phyloP scores from a whole-genome alignment of 495 filamentous ascomycete genomes.

The Penicillium parvum region DNA sequence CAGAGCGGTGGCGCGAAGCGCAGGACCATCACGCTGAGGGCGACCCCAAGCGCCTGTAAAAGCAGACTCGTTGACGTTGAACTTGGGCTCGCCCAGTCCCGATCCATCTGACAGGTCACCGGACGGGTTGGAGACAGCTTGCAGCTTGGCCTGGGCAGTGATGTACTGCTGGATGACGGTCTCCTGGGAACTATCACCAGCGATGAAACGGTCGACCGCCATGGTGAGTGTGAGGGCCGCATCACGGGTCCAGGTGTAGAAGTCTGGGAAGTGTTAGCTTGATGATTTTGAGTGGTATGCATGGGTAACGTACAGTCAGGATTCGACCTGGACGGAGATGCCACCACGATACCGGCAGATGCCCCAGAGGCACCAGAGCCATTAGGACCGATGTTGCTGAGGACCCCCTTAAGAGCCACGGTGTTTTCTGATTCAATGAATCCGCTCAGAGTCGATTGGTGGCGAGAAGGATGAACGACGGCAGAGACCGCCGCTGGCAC shows the following conservation, averaged over 20 bases:
- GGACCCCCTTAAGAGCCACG: conserved; percentile 47
- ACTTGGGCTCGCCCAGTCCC: conserved; percentile 62
- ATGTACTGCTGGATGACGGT: conserved; percentile 53
- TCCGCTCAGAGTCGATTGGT: conserved; percentile 27
- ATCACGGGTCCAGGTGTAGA: conserved; percentile 61
- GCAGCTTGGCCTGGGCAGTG: conserved; percentile 50
- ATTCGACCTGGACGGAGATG: conserved; percentile 49
- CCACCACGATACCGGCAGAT: conserved; percentile 49
- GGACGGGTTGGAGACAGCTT: conserved; percentile 36
- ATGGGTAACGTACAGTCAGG: conserved; percentile 47
- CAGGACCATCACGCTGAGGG: conserved; percentile 59
- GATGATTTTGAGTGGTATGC: neutral
- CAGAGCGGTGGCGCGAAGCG: conserved; percentile 36
- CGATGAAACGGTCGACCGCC: conserved; percentile 47
- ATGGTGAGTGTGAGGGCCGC: conserved; percentile 52
- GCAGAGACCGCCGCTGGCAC: conserved; percentile 11
- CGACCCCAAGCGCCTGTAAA: conserved; percentile 58
- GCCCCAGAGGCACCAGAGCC: conserved; percentile 43
- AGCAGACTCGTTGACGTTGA: conserved; percentile 47
- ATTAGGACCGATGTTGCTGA: conserved; percentile 56
- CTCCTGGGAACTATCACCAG: conserved; percentile 42
- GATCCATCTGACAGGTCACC: conserved; percentile 46
- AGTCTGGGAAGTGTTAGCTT: conserved; percentile 35
- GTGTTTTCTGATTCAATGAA: conserved; percentile 55
- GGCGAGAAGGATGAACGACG: conserved; percentile 8